Base-by-base conservation (phyloP, 2,329 filamentous ascomycete genomes). In the Pezicula radicicola region DNA sequence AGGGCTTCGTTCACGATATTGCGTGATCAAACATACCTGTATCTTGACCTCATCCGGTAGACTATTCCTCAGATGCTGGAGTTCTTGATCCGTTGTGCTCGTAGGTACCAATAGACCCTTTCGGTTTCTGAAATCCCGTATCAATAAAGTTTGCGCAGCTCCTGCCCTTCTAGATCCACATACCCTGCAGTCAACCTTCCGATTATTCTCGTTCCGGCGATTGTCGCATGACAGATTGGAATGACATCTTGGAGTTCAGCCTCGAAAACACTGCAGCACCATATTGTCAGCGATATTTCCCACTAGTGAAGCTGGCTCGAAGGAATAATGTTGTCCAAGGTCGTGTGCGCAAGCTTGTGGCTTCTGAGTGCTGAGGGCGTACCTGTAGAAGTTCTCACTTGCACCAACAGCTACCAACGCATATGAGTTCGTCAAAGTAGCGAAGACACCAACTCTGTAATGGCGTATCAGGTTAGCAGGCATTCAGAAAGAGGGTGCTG, bases 321-420 rank as follows among this genome's bases (percentile, higher is more conserved):
- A 16, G 37, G 37, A 21, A 40, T 10, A 3, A 16, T 40, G 10
- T 40, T 15, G 37, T 40, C 4, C 37, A 15, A 16, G 37, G n/a
- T 16, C 37, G 10, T 40, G 10, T 40, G 37, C 37, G 37, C 37
- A 40, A 40, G 19, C n/a, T 21, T 40, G 6, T 16, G n/a, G n/a
- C 37, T 28, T 30, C n/a, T 15, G 19, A 28, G 13, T 12, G 19
- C 42, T 12, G 19, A 12, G 25, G 49, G 61, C 72, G 56, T 70
- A 87, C 84, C 84, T 92, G 85, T 97, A 97, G 75, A 99, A 99
- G 83, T 97, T 97, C 80, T 97, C 92, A 68, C 91, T 96, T 64
- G 90, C 92, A 68, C 94, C 94, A 61, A 96, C 84, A 60, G 93
- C 92, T 64, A 97, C 91, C 65, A 99, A 81, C 64, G 92, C 91